These are phyloP conservation scores for Flaveria floridana DNA, from an alignment of 140 eudicot genomes.

Conservation along the genomic window DNA sequence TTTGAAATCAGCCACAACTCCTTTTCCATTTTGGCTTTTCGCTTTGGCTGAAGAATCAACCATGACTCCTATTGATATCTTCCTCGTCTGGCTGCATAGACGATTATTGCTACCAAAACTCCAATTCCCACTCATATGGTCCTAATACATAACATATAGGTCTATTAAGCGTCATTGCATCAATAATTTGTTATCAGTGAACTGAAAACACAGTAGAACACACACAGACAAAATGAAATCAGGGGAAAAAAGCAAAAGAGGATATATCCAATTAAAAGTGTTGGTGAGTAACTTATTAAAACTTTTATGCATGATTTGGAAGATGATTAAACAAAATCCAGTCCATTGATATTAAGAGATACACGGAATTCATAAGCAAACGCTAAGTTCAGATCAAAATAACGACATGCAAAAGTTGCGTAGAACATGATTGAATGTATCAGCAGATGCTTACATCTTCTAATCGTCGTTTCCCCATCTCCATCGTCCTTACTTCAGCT, in stretches of 20 bases:
- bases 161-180: slow-evolving; percentile 4
- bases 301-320: slow-evolving; percentile 14
- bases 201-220: slow-evolving; percentile 11
- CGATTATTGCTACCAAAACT: slow-evolving; percentile 61
- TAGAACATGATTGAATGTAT: slow-evolving; percentile 7
- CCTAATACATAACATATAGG: slow-evolving; percentile 39
- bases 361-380: slow-evolving; percentile 5
- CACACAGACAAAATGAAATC: slow-evolving; percentile 8
- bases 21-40: slow-evolving; percentile 30
- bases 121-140: slow-evolving; percentile 50
- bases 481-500: slow-evolving; percentile 26
- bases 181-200: slow-evolving; percentile 10
- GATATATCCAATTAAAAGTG: slow-evolving; percentile 2
- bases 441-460: slow-evolving; percentile 35
- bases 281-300: slow-evolving; percentile 2
- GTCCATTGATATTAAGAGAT: slow-evolving; percentile 19
- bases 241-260: slow-evolving; percentile 2
- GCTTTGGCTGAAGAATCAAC: slow-evolving; percentile 45
- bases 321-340: neutral
- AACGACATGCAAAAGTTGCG: slow-evolving; percentile 10
- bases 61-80: slow-evolving; percentile 75
- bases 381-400: slow-evolving; percentile 20
- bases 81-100: slow-evolving; percentile 63
- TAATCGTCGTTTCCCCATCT: slow-evolving; percentile 30
- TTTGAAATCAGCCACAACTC: slow-evolving; percentile 28